A percentile compares a stretch with the other conserved stretches of the same genome.
phyloP scores from a whole-genome alignment of 352 stramenopile genomes.

The Peronospora destructor region DNA sequence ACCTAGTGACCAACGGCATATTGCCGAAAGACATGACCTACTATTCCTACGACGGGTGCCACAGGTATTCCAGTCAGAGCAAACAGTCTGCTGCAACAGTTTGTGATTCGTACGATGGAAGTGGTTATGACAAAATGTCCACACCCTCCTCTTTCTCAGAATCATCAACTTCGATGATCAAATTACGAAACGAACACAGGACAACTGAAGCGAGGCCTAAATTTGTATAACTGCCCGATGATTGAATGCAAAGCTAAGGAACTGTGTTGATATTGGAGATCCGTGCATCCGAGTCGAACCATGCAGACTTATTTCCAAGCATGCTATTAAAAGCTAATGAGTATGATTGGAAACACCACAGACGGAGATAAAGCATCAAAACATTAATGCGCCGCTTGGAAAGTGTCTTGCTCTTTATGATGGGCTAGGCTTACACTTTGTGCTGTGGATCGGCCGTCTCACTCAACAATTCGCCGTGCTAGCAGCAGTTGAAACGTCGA shows the following conservation, averaged over 20 bases:
- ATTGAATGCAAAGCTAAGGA: conserved; percentile 34
- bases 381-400: too few species aligned
- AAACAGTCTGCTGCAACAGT: conserved; percentile 14
- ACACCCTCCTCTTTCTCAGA: conserved; percentile 9
- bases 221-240: conserved; percentile 31
- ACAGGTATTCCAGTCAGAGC: conserved; percentile 20
- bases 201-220: conserved; percentile 1
- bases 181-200: background rate
- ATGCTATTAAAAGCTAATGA: too few species aligned
- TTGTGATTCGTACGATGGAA: conserved; percentile 10
- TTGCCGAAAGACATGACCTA: conserved; percentile 1
- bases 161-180: conserved; percentile 6
- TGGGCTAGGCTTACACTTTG: too few species aligned
- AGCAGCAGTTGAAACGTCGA: too few species aligned
- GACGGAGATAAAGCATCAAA: background rate
- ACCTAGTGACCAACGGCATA: background rate
- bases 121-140: conserved; percentile 9
- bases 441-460: too few species aligned
- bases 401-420: too few species aligned
- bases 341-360: too few species aligned
- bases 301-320: background rate
- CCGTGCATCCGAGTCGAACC: conserved; percentile 23
- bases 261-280: conserved; percentile 32
- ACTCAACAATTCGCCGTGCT: background rate
- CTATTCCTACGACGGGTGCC: conserved; percentile 14